phyloP scores from a whole-genome alignment of 2,329 filamentous ascomycete genomes.

The Colletotrichum sp. region DNA sequence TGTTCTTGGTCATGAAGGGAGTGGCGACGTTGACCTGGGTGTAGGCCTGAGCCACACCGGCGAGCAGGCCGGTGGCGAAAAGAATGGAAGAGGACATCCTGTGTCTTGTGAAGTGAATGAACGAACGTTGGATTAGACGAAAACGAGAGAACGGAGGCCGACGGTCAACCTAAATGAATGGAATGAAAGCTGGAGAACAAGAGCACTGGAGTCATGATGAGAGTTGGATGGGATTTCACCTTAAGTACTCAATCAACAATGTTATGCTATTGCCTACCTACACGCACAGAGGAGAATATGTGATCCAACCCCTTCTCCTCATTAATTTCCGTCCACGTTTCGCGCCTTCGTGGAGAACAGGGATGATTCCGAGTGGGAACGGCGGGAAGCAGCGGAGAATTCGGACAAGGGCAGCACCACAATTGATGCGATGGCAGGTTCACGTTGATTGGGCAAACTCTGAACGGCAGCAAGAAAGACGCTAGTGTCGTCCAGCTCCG shows the following conservation, averaged over 20 bases:
- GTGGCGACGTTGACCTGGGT: slow-evolving; percentile 25
- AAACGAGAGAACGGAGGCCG: neutral
- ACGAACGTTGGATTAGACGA: neutral
- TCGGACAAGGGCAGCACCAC: neutral
- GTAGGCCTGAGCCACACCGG: slow-evolving; percentile 27
- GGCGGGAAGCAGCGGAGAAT: neutral
- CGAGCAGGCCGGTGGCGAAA: slow-evolving; percentile 11
- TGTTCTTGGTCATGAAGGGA: slow-evolving; percentile 38
- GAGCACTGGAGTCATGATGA: neutral
- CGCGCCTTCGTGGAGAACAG: neutral
- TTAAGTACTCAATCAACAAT: neutral
- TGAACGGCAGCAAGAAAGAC: neutral
- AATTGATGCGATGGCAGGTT: neutral
- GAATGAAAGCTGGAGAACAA: neutral
- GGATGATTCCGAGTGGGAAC: neutral
- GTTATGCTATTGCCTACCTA: neutral
- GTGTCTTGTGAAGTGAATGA: slow-evolving; percentile 11
- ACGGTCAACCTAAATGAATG: neutral
- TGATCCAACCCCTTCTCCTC: neutral
- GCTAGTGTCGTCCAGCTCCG: neutral
- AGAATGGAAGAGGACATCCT: slow-evolving; percentile 22
- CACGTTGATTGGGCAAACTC: neutral
- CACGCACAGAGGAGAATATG: neutral
- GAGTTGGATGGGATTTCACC: neutral
- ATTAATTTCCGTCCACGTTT: slow-evolving; percentile 1